Conservation (phyloP, 2,329 filamentous ascomycete genomes). For the Penicillium italicum region DNA sequence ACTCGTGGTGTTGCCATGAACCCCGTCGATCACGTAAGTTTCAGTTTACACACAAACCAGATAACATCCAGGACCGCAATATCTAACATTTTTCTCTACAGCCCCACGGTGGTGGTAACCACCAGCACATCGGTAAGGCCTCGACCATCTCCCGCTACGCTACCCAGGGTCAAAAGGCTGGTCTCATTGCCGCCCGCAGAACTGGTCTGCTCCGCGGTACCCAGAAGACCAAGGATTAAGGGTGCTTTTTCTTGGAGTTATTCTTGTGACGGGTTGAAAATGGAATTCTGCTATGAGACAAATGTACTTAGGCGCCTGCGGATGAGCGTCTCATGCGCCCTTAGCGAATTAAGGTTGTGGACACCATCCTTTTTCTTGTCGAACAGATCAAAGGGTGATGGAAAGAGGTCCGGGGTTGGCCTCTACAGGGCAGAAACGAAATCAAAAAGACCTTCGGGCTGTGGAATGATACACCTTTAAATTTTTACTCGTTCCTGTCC, state of each 20-base stretch:
- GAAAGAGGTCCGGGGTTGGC: slow-evolving; percentile 25
- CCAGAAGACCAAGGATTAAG: slow-evolving; percentile 99
- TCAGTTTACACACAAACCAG: background rate
- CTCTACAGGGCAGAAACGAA: slow-evolving; percentile 28
- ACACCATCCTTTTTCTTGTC: slow-evolving; percentile 34
- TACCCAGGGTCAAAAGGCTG: slow-evolving; percentile 97
- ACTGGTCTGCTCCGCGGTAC: slow-evolving; percentile 99
- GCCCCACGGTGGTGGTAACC: slow-evolving; percentile 98
- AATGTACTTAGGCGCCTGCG: slow-evolving; percentile 43
- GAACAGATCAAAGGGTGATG: slow-evolving; percentile 30
- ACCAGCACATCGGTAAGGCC: slow-evolving; percentile 99
- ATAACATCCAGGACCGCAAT: background rate
- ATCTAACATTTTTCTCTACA: slow-evolving; percentile 30
- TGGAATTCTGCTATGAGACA: slow-evolving; percentile 42
- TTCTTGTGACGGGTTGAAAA: slow-evolving; percentile 45
- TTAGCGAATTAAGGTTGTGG: slow-evolving; percentile 43
- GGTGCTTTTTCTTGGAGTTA: slow-evolving; percentile 59
- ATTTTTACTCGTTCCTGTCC: slow-evolving; percentile 14
- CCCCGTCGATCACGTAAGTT: slow-evolving; percentile 86
- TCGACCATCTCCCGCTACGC: slow-evolving; percentile 99
- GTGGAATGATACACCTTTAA: slow-evolving; percentile 29
- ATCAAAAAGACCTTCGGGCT: slow-evolving; percentile 23
- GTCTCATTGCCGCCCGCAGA: slow-evolving; percentile 99
- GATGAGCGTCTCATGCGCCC: slow-evolving; percentile 38
- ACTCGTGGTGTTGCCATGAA: slow-evolving; percentile 99